Base-by-base conservation (phyloP, 805 yeast species). In the Metschnikowia drakensbergensis region DNA sequence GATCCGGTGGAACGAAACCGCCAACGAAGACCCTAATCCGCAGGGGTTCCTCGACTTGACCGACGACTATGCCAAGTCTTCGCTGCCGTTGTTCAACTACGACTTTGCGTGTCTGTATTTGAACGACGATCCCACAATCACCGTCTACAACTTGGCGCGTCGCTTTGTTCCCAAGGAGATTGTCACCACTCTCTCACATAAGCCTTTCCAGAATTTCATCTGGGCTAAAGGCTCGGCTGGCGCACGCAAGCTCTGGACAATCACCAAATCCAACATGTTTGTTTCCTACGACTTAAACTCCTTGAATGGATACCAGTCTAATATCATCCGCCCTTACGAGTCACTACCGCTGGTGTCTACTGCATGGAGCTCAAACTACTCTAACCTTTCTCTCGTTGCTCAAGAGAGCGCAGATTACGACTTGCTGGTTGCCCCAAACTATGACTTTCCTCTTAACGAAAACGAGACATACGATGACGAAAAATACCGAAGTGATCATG, bases 161-260 rank as follows among this genome's bases (percentile, higher is more conserved):
- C 86, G 83, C 54, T 84, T 77, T 60, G 77, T 90, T 23, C 96
- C 97, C 0, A 74, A 76, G 7, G 89, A 84, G n/a, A 60, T 88
- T 6, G 62, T 74, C 6, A 82, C 83, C 71, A 72, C 79, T 29
- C 67, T 75, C 28, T 75, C 81, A 1, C 54, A 57, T 13, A 70
- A 65, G 45, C 72, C 76, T 0, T 62, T 69, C 47, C 76, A 65
- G 47, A 72, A 72, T 55, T 72, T 72, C 51, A 61, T 69, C 7
- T 72, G 77, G 77, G 68, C 73, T n/a, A 50, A 52, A 17, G 62
- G 63, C 47, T 44, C 58, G 5, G 38, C 47, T 5, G 51, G 47
- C 6, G 50, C 49, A 5, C 58, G 74, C 31, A 60, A 54, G 47
- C 42, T 72, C 4, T 72, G 75, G 76, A 63, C 74, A n/a, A 48